Conservation (phyloP, 2,329 filamentous ascomycete species). For the Aphanocladium album region DNA sequence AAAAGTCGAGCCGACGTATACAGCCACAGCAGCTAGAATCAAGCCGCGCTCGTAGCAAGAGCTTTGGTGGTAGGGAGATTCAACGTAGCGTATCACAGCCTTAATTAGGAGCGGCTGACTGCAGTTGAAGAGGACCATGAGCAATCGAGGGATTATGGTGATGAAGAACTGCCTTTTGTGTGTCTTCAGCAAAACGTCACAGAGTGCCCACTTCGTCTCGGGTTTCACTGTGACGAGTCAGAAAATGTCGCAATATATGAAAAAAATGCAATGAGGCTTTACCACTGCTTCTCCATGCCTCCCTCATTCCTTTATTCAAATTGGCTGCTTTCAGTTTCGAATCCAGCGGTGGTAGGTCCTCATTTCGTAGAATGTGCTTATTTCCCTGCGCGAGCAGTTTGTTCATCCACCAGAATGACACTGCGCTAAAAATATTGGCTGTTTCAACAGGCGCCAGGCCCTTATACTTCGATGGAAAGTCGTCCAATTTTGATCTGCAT, state of each 20-base stretch:
- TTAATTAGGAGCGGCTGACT: constrained; percentile 37
- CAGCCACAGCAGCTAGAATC: constrained; percentile 25
- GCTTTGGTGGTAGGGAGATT: constrained; percentile 32
- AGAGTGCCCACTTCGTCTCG: not conserved
- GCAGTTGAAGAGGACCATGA: constrained; percentile 35
- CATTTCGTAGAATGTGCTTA: constrained; percentile 1
- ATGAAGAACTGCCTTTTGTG: constrained; percentile 13
- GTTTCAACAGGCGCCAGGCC: constrained; percentile 2
- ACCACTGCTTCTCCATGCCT: constrained; percentile 4
- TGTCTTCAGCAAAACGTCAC: constrained; percentile 1
- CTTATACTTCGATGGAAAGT: not conserved
- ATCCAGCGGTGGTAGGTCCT: constrained; percentile 7
- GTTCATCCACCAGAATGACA: constrained; percentile 13
- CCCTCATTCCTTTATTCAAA: not conserved
- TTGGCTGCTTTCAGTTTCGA: not conserved
- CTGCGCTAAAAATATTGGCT: not conserved
- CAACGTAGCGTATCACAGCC: constrained; percentile 28
- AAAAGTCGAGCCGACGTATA: constrained; percentile 25
- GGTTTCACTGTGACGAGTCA: not conserved
- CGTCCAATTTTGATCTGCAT: not conserved
- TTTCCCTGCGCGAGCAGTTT: not conserved
- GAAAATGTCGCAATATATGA: not conserved
- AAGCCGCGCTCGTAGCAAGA: constrained; percentile 25
- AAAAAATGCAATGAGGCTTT: not conserved
- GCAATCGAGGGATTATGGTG: constrained; percentile 31